Conservation (phyloP, 345 rosid species). For the Eucalyptus albens region DNA sequence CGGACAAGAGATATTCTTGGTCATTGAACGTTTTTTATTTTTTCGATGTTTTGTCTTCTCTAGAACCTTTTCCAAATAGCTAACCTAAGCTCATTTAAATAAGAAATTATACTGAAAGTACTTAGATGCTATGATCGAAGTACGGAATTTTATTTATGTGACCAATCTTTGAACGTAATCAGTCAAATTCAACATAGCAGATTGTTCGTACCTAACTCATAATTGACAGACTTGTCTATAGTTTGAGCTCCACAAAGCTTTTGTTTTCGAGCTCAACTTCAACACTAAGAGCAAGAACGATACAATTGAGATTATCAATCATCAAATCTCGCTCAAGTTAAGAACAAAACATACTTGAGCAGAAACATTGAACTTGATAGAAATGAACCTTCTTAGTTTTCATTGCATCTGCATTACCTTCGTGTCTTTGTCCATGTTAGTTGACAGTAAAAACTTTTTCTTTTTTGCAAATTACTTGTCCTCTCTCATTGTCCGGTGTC, state of each 20-base stretch:
- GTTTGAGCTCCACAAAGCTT: background rate
- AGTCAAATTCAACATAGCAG: background rate
- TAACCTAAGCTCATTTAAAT: background rate
- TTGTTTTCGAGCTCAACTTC: background rate
- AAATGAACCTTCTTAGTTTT: background rate
- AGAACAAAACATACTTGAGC: background rate
- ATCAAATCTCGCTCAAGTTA: background rate
- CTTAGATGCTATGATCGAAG: background rate
- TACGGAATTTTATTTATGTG: background rate
- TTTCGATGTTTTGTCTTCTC: background rate
- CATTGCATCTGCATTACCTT: background rate
- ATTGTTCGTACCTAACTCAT: background rate
- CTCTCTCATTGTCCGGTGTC: background rate
- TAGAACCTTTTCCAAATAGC: background rate
- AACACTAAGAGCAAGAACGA: background rate
- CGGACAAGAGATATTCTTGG: background rate
- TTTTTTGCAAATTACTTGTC: background rate
- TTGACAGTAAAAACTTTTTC: background rate
- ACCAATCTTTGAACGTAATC: background rate
- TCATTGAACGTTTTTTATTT: background rate
- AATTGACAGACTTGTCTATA: rapidly evolving
- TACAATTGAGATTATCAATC: background rate
- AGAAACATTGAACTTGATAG: background rate
- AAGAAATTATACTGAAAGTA: background rate
- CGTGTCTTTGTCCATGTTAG: background rate